Base-by-base conservation (phyloP, 352 stramenopile genomes). In the Aphanomyces astaci region DNA sequence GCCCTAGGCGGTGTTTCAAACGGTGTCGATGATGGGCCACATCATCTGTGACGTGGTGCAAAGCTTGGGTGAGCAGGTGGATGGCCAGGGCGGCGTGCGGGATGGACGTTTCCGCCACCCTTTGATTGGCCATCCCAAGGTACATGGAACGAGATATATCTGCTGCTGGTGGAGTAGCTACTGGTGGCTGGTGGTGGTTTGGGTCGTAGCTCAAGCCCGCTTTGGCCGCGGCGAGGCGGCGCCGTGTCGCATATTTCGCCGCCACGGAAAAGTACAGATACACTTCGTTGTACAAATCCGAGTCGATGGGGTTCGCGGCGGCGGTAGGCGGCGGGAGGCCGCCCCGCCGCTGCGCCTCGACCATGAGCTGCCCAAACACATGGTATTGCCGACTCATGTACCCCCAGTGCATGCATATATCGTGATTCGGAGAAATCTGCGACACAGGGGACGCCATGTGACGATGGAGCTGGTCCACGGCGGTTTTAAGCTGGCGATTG, bases 371-470 rank as follows among this genome's bases (percentile, higher is more conserved):
- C 22, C 81, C 87, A 62, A 95, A 94, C 15, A 95, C 81, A 68
- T 95, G 84, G 51, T 94, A 95, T 73, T 95, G 87, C 2, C 87
- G 79, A 17, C 82, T 84, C 13, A 95, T 75, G 85, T 84, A 94
- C 48, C 88, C 79, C 84, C 84, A 95, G 45, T 95, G 87, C 55
- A 93, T 84, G 52, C 89, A 91, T 2, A 75, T 75, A 0, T n/a
- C n/a, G n/a, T n/a, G n/a, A n/a, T n/a, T n/a, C n/a, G n/a, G n/a
- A n/a, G n/a, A n/a, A n/a, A n/a, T n/a, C n/a, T n/a, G n/a, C n/a
- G n/a, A n/a, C n/a, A n/a, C n/a, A n/a, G n/a, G n/a, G n/a, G n/a
- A n/a, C n/a, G 71, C 73, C 73, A 94, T 88, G 65, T 95, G 87
- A 25, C 86, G 84, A 32, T 93, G 81, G 13, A 95, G 71, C 69